Evolutionary conservation across 176 grass and related monocot species (phyloP), one percentile per base, ranked within the genome.

Genomic region (Avena eriantha): DNA sequence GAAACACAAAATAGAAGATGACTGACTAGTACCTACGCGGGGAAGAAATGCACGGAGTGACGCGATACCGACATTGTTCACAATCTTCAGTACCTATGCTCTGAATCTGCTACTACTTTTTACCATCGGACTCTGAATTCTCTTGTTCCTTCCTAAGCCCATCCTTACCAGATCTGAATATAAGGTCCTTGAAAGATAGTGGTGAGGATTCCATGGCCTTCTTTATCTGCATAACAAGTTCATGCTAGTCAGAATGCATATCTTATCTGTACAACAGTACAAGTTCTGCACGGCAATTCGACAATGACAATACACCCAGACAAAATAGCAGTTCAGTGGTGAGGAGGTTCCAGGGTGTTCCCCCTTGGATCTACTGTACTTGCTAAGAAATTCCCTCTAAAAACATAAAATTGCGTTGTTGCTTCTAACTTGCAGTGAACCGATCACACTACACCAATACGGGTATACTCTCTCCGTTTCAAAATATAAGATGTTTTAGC

Each of bases 191-290:
- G 13, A 92, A 16, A 43, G 86, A 92, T 1, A 86, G 61, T 19
- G 46, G 1, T 22, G 60, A 80, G 4, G 89, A 91, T 63, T 91
- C 81, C 24, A 91, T 83, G 43, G 84, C 91, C 39, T 54, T 83
- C 84, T 85, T 88, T 70, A 96, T 86, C 94, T 96, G 87, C 77
- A 88, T 71, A 64, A 16, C 51, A 73, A 51, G 34, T 21, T 23
- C 50, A 39, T 78, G 31, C 31, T 78, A 56, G 24, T 22, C 10
- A 57, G 76, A 55, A 39, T 36, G 29, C 29, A 29, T 76, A 29
- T 10, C 16, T 51, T 41, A 41, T 46, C 45, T 46, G 45, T 46
- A 10, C 10, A 46, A 0, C 39, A 41, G 23, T 51, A 75, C 23
- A 53, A 18, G 13, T 33, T 65, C 4, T 66, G 13, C 31, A 66